Evolutionary conservation across 805 yeast genomes (phyloP).

Genomic region (Nakazawaea laoshanensis): DNA sequence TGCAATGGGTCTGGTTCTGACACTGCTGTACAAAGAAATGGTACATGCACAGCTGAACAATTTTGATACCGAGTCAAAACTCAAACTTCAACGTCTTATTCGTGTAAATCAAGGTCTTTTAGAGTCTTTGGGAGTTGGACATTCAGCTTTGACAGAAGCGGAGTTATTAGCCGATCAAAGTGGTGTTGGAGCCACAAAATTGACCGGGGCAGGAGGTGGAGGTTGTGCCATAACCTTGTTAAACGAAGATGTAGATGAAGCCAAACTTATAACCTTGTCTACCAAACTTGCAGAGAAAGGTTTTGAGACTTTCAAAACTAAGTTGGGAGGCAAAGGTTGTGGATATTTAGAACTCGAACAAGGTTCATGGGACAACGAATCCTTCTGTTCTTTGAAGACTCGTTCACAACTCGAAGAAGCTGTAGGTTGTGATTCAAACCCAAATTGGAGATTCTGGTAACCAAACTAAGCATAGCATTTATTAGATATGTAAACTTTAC

Average conservation of each 20-base stretch:
- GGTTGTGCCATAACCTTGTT: conserved; percentile 93
- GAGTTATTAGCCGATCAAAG: conserved; percentile 56
- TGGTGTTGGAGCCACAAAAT: conserved; percentile 76
- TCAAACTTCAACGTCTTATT: conserved; percentile 50
- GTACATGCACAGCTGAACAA: too few relatives aligned
- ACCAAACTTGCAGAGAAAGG: conserved; percentile 34
- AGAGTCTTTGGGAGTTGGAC: conserved; percentile 84
- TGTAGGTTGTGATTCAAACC: conserved; percentile 33
- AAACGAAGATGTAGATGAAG: conserved; percentile 31
- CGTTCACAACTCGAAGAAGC: conserved; percentile 39
- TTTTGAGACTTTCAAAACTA: conserved; percentile 70
- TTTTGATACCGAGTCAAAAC: conserved; percentile 33
- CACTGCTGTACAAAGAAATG: conserved; percentile 64
- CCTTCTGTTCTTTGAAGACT: conserved; percentile 27
- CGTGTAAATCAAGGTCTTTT: conserved; percentile 83
- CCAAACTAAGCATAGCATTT: too few relatives aligned
- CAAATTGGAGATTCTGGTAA: conserved; percentile 61
- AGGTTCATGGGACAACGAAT: conserved; percentile 20
- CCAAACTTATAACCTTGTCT: conserved; percentile 25
- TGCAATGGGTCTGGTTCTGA: conserved; percentile 68
- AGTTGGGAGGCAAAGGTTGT: conserved; percentile 86
- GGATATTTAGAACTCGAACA: conserved; percentile 32
- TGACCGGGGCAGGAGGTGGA: conserved; percentile 99
- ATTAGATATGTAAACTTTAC: conserved; percentile 31
- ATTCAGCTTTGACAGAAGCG: conserved; percentile 79